A percentile compares a stretch with the other conserved stretches of the same genome.
Conservation (phyloP, 2,329 filamentous ascomycete genomes). For the Fusarium sp. region DNA sequence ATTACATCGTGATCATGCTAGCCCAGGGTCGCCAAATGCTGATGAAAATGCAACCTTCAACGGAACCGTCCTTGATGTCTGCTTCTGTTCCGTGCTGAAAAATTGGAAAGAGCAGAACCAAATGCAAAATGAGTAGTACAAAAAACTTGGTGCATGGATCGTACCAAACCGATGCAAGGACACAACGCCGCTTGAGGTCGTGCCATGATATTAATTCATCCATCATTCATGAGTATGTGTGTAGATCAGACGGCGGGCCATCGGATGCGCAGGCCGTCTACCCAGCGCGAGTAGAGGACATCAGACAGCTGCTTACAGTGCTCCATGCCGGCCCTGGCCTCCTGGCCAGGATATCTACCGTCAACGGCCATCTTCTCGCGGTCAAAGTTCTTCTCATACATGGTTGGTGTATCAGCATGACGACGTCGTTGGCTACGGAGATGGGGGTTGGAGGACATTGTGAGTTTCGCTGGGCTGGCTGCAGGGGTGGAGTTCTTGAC, state of each 20-base stretch:
- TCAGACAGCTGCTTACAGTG: slow-evolving; percentile 91
- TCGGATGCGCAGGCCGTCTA: slow-evolving; percentile 80
- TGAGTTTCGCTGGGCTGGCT: slow-evolving; percentile 72
- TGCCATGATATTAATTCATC: slow-evolving; percentile 4
- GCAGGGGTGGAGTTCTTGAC: slow-evolving; percentile 65
- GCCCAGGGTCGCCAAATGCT: slow-evolving; percentile 11
- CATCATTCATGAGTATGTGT: neutral
- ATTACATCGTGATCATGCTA: slow-evolving; percentile 40
- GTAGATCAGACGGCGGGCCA: slow-evolving; percentile 66
- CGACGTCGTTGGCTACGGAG: slow-evolving; percentile 81
- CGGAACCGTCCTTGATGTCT: slow-evolving; percentile 7
- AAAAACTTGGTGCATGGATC: slow-evolving; percentile 20
- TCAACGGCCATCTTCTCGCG: slow-evolving; percentile 63
- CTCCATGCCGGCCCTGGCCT: slow-evolving; percentile 81
- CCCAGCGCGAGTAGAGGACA: slow-evolving; percentile 91
- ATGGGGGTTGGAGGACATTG: slow-evolving; percentile 87
- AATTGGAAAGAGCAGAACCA: slow-evolving; percentile 6
- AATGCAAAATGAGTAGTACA: slow-evolving; percentile 35
- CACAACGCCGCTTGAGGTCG: neutral
- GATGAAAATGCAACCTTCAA: slow-evolving; percentile 22
- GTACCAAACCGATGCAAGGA: slow-evolving; percentile 12
- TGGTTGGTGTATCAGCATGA: slow-evolving; percentile 61
- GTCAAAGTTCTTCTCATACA: slow-evolving; percentile 62
- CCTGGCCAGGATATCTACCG: slow-evolving; percentile 67
- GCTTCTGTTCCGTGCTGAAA: slow-evolving; percentile 10